These are phyloP conservation scores for Macrocystidia cucumis DNA, from an alignment of 1,284 basidiomycete species.

Conservation along the genomic window DNA sequence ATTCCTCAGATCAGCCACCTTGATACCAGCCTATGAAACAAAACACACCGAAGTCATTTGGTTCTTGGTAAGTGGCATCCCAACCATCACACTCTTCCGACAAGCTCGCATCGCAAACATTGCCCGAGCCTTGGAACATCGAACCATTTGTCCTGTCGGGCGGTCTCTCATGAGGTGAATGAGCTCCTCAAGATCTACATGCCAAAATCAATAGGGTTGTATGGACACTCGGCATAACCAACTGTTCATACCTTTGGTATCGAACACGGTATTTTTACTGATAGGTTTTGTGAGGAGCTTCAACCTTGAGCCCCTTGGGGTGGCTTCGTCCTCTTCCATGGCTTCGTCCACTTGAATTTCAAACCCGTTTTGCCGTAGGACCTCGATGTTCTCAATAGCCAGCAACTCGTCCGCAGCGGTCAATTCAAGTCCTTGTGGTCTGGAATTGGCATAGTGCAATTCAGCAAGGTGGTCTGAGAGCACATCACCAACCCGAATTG, in stretches of 20 bases:
- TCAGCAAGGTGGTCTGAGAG: neutral
- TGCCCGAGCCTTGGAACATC: slow-evolving; percentile 87
- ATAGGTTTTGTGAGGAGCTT: slow-evolving; percentile 81
- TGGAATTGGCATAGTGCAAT: slow-evolving; percentile 20
- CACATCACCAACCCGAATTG: slow-evolving; percentile 1
- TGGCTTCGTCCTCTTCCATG: slow-evolving; percentile 44
- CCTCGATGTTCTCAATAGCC: slow-evolving; percentile 79
- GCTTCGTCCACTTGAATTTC: slow-evolving; percentile 58
- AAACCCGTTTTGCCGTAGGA: slow-evolving; percentile 86
- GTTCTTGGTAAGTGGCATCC: slow-evolving; percentile 64
- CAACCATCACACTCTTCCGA: slow-evolving; percentile 94
- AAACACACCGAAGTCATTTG: slow-evolving; percentile 76
- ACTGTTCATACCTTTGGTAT: slow-evolving; percentile 36
- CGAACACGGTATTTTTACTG: slow-evolving; percentile 84
- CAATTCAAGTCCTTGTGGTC: slow-evolving; percentile 75
- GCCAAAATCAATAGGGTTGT: neutral
- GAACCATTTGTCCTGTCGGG: slow-evolving; percentile 71
- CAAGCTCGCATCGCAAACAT: slow-evolving; percentile 99
- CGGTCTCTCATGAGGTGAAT: slow-evolving; percentile 79
- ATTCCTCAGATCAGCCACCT: slow-evolving; percentile 9
- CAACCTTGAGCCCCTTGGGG: slow-evolving; percentile 44
- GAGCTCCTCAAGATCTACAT: slow-evolving; percentile 89
- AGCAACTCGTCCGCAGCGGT: slow-evolving; percentile 88
- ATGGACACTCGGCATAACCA: slow-evolving; percentile 1
- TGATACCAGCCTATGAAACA: slow-evolving; percentile 3